Percentiles rank a stretch among this genome's conserved stretches.
These are phyloP conservation scores for Fusarium odoratissimum DNA, from an alignment of 2,329 filamentous ascomycete species.

Conservation along the genomic window DNA sequence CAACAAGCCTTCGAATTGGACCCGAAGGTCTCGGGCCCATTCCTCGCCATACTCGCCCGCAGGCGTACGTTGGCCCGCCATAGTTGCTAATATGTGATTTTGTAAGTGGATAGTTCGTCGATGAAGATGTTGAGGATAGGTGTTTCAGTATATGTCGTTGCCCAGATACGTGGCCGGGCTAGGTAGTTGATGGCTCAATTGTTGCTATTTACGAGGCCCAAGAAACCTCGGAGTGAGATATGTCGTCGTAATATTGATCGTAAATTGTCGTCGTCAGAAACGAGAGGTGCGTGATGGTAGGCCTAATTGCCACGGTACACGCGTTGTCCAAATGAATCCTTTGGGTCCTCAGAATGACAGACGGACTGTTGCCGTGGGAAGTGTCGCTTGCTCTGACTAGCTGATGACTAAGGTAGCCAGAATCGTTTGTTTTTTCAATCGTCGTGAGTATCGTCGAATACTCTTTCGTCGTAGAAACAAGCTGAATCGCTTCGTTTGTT, in stretches of 20 bases:
- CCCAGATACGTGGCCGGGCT: constrained; percentile 20
- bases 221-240: constrained; percentile 18
- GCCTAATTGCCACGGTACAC: constrained; percentile 44
- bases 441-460: constrained; percentile 23
- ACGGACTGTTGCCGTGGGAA: constrained; percentile 31
- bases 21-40: constrained; percentile 81
- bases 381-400: constrained; percentile 11
- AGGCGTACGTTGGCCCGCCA: constrained; percentile 55
- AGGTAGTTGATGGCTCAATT: constrained; percentile 25
- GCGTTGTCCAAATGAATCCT: constrained; percentile 35
- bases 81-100: constrained; percentile 38
- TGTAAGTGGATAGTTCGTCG: background rate
- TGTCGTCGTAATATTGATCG: constrained; percentile 43
- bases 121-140: constrained; percentile 5
- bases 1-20: constrained; percentile 88
- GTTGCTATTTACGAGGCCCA: constrained; percentile 34
- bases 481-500: constrained; percentile 16
- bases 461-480: constrained; percentile 17
- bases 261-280: constrained; percentile 44
- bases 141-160: constrained; percentile 20
- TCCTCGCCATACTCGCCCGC: constrained; percentile 70
- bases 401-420: constrained; percentile 29
- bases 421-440: constrained; percentile 7
- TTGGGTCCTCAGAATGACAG: constrained; percentile 18
- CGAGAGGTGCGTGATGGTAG: constrained; percentile 39